These are phyloP conservation scores for Aspergillus sp. DNA, from an alignment of 2,329 filamentous ascomycete species.

Conservation along the genomic window DNA sequence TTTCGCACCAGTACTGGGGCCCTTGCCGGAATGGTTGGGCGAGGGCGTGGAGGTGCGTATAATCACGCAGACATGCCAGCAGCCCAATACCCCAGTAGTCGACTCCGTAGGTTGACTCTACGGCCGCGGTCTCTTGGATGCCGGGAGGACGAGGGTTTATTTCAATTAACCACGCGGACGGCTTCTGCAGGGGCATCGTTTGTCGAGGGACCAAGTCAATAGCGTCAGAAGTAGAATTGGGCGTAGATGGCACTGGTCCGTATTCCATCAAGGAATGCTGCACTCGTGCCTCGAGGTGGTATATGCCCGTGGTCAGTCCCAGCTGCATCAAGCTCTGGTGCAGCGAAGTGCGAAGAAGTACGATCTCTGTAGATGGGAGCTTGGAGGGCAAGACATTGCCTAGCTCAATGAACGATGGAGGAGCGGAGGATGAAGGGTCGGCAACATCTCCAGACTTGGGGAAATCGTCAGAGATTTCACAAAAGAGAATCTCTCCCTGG, in stretches of 20 bases:
- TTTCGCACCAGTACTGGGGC: conserved; percentile 3
- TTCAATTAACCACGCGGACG: conserved; percentile 5
- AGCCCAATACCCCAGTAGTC: conserved; percentile 5
- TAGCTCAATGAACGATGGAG: conserved; percentile 2
- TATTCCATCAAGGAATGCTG: background rate
- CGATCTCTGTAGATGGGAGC: background rate
- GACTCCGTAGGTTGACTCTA: conserved; percentile 7
- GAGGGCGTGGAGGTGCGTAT: background rate
- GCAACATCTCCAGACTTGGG: conserved; percentile 11
- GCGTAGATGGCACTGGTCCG: background rate
- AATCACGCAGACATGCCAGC: background rate
- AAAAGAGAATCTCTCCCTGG: conserved; percentile 15
- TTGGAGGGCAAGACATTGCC: background rate
- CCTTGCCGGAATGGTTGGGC: background rate
- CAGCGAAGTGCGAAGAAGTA: background rate
- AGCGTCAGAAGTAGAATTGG: background rate
- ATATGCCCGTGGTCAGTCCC: conserved; percentile 1
- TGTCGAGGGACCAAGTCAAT: background rate
- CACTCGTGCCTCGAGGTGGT: conserved; percentile 11
- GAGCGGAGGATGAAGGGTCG: background rate
- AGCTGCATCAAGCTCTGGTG: background rate
- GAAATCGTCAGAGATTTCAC: conserved; percentile 16
- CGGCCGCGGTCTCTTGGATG: background rate
- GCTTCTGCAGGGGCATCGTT: accelerated
- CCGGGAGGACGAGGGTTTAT: conserved; percentile 3